Evolutionary conservation across 2,329 filamentous ascomycete genomes (phyloP).

Genomic region (Phaeophleospora eucalypticola): DNA sequence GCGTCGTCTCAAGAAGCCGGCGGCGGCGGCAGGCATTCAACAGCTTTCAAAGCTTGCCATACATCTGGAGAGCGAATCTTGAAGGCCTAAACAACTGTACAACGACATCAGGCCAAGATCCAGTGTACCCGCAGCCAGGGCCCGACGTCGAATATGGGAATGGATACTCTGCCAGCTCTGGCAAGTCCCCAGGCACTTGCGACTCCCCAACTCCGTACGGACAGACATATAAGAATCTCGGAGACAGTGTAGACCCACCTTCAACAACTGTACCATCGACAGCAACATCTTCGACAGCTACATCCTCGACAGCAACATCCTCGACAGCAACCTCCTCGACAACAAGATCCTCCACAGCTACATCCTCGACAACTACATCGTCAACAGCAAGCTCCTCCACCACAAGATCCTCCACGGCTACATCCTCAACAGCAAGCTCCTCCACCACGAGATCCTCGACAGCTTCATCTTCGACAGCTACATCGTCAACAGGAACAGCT

Average conservation of each 20-base stretch:
- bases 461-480: not conserved
- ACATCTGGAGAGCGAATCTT: conserved; percentile 44
- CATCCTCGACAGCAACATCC: not conserved
- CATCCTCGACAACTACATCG: not conserved
- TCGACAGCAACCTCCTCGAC: too few species aligned
- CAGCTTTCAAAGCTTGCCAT: conserved; percentile 35
- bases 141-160: conserved; percentile 38
- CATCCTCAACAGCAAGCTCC: not conserved
- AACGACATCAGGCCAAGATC: conserved; percentile 36
- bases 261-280: not conserved
- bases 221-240: conserved; percentile 22
- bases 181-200: conserved; percentile 27
- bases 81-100: conserved; percentile 38
- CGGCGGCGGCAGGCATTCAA: conserved; percentile 16
- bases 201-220: conserved; percentile 29
- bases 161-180: conserved; percentile 27
- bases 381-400: not conserved
- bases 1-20: conserved; percentile 43
- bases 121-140: conserved; percentile 42
- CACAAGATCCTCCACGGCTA: not conserved
- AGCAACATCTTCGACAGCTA: not conserved
- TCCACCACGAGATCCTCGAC: not conserved
- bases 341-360: not conserved
- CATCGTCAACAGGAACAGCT: not conserved
- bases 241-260: not conserved